Evolutionary conservation across 768 basidiomycete species (phyloP).

Genomic region (Hydnum rufescens): DNA sequence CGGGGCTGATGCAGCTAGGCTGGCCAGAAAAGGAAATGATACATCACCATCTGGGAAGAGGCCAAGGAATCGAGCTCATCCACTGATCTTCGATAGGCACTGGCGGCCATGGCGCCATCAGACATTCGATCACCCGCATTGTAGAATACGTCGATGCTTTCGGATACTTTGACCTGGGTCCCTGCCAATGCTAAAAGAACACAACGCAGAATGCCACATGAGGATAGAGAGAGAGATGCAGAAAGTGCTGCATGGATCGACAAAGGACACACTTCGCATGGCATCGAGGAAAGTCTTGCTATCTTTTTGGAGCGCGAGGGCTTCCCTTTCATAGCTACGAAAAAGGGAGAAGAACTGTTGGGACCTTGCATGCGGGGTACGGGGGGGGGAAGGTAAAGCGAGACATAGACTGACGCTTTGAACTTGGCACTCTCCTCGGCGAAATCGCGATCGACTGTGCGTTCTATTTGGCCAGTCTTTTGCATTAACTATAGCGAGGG

Average conservation of each 20-base stretch:
- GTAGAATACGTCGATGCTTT: conserved; percentile 88
- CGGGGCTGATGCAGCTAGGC: not conserved
- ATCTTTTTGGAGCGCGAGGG: conserved; percentile 80
- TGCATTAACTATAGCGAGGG: conserved; percentile 50
- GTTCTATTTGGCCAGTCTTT: conserved; percentile 95
- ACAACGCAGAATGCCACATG: not conserved
- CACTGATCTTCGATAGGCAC: conserved; percentile 88
- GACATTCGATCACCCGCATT: conserved; percentile 62
- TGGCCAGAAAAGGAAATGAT: no score
- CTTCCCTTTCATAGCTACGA: conserved; percentile 88
- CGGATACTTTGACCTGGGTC: conserved; percentile 81
- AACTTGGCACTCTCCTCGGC: conserved; percentile 81
- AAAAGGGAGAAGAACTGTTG: not conserved
- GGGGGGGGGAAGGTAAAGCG: no score
- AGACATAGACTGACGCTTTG: conserved; percentile 51
- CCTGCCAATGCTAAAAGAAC: conserved; percentile 60
- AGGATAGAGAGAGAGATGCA: conserved; percentile 1
- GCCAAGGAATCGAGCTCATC: conserved; percentile 82
- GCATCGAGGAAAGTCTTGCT: conserved; percentile 88
- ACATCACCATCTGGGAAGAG: conserved; percentile 60
- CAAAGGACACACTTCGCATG: conserved; percentile 54
- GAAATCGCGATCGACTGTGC: conserved; percentile 88
- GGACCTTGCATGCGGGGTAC: not conserved
- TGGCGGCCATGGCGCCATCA: conserved; percentile 90
- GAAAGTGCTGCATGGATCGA: no score